phyloP scores from a whole-genome alignment of 257 asterid species.

The Perilla frutescens region DNA sequence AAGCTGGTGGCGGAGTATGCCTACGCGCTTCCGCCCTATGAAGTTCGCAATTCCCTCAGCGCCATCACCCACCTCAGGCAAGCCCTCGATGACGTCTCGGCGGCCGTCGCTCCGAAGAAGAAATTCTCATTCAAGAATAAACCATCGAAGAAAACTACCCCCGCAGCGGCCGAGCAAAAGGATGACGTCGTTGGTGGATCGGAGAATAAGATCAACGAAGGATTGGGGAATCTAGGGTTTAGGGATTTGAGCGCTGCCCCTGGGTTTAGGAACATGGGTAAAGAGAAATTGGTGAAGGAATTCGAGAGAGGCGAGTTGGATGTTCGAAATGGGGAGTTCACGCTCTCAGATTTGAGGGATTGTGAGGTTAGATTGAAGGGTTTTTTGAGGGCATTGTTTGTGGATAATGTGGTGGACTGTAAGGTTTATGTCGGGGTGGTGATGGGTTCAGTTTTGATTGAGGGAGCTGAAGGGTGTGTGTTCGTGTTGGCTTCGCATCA shows the following conservation, averaged over 20 bases:
- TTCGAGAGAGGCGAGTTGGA: slow-evolving; percentile 44
- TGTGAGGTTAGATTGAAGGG: slow-evolving; percentile 82
- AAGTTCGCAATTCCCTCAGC: slow-evolving; percentile 74
- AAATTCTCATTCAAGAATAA: slow-evolving; percentile 85
- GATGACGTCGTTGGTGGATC: slow-evolving; percentile 13
- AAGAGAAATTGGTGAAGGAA: slow-evolving; percentile 59
- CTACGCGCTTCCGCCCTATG: slow-evolving; percentile 77
- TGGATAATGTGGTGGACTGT: slow-evolving; percentile 63
- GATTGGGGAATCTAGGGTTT: slow-evolving; percentile 37
- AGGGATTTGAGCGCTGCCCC: slow-evolving; percentile 45
- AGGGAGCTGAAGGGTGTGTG: slow-evolving; percentile 68
- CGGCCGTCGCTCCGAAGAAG: slow-evolving; percentile 75
- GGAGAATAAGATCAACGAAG: slow-evolving; percentile 39
- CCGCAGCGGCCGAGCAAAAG: slow-evolving; percentile 33
- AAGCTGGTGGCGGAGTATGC: slow-evolving; percentile 75
- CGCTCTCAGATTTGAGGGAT: slow-evolving; percentile 58
- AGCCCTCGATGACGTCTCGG: slow-evolving; percentile 59
- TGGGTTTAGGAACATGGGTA: slow-evolving; percentile 62
- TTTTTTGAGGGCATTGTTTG: slow-evolving; percentile 73
- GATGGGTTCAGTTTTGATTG: slow-evolving; percentile 73
- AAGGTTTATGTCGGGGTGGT: slow-evolving; percentile 69
- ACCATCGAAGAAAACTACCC: slow-evolving; percentile 47
- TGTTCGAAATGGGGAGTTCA: slow-evolving; percentile 64
- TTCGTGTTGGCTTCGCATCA: slow-evolving; percentile 84
- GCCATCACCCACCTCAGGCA: slow-evolving; percentile 59